These are phyloP conservation scores for Pezizomycotina sp. DNA, from an alignment of 2,329 filamentous ascomycete genomes.

Conservation along the genomic window DNA sequence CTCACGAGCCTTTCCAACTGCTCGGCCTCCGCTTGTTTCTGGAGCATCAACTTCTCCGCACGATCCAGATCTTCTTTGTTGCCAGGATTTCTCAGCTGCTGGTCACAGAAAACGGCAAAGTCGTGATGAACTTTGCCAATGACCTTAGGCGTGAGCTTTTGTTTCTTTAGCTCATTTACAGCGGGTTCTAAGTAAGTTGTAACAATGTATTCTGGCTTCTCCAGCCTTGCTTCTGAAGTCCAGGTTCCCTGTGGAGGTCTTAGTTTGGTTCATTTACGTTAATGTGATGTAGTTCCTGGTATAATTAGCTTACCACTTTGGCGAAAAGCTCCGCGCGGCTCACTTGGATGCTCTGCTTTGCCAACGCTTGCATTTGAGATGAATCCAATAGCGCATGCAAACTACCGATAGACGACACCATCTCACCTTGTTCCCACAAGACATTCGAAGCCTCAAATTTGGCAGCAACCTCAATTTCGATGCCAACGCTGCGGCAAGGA, in stretches of 20 bases:
- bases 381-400: conserved; percentile 50
- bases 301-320: conserved; percentile 43
- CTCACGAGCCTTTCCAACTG: conserved; percentile 49
- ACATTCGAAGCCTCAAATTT: conserved; percentile 74
- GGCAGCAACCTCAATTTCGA: conserved; percentile 61
- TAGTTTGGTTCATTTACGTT: conserved; percentile 13
- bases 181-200: conserved; percentile 71
- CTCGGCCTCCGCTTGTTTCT: conserved; percentile 63
- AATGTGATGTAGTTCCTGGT: conserved; percentile 15
- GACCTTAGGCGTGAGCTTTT: conserved; percentile 48
- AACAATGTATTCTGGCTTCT: conserved; percentile 82
- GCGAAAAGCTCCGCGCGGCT: conserved; percentile 66
- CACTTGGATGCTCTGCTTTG: conserved; percentile 53
- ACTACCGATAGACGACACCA: conserved; percentile 74
- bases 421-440: conserved; percentile 87
- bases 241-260: conserved; percentile 58
- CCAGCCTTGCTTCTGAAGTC: conserved; percentile 73
- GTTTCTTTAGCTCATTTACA: conserved; percentile 55
- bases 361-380: conserved; percentile 39
- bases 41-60: conserved; percentile 59
- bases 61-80: conserved; percentile 69
- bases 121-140: conserved; percentile 84
- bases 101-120: conserved; percentile 88
- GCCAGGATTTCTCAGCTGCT: conserved; percentile 76
- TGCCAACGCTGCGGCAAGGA: conserved; percentile 50